These are phyloP conservation scores for Salix caprea DNA, from an alignment of 345 rosid genomes.

Conservation along the genomic window DNA sequence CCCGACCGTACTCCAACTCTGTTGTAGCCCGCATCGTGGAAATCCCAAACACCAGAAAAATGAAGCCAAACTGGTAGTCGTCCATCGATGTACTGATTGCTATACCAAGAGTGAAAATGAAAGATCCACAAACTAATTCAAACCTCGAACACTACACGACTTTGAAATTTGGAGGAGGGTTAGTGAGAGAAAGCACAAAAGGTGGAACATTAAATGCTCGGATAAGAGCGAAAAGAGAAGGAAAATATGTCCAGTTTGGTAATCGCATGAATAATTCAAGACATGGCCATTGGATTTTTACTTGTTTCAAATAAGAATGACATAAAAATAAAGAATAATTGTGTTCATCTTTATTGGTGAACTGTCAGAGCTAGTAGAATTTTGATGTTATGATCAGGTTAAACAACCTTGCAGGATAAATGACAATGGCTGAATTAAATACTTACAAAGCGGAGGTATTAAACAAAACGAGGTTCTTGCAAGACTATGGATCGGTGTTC, in stretches of 20 bases:
- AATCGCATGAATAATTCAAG: neutral
- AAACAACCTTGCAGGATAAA: neutral
- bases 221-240: neutral
- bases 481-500: conserved; percentile 86
- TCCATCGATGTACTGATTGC: neutral
- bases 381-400: neutral
- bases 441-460: conserved; percentile 91
- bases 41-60: neutral
- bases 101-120: neutral
- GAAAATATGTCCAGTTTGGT: neutral
- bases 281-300: neutral
- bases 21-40: conserved; percentile 70
- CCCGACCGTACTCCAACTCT: conserved; percentile 90
- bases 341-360: neutral
- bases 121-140: neutral
- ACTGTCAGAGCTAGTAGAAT: neutral
- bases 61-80: neutral
- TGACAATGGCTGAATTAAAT: neutral
- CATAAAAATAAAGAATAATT: neutral
- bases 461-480: conserved; percentile 89
- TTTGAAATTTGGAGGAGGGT: neutral
- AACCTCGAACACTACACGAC: neutral
- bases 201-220: neutral
- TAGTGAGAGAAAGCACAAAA: neutral
- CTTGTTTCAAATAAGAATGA: neutral